Evolutionary conservation across 352 stramenopile species (phyloP), one percentile per base, ranked within the genome.

Genomic region (Globisporangium nagaii): DNA sequence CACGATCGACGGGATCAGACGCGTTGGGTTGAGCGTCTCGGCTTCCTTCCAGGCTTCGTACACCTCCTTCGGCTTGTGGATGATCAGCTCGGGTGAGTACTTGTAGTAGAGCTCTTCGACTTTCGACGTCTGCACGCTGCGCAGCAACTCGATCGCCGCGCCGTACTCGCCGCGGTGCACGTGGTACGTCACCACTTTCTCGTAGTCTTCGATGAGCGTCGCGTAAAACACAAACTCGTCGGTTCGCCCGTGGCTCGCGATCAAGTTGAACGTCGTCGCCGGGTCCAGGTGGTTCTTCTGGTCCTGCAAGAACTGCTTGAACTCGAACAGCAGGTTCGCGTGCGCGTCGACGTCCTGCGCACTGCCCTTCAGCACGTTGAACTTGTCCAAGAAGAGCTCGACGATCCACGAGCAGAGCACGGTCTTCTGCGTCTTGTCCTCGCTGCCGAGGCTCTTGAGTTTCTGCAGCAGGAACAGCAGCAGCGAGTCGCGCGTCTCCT

Each of bases 31-130:
- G 12, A 98, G 62, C 22, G 82, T 88, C 47, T 92, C 84, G 28
- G 85, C 86, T 42, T 95, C 89, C 32, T 90, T 88, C 90, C 90
- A 98, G 7, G 88, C 88, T 11, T 95, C 84, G 36, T 97, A 96
- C 41, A 95, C 86, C 55, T 96, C 83, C 53, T 89, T 90, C 1
- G 90, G 87, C 58, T 95, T 95, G 56, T 93, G 81, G 9, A 96
- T 83, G 55, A 97, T 97, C 30, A 98, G 70, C 45, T 96, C 85
- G 0, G 90, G 87, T 15, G 88, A 96, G 66, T 97, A 98, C 61
- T 97, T 97, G 78, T 98, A 97, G 66, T 95, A 96, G 8, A 98
- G 66, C 55, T 94, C 80, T 56, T 97, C 90, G 10, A 97, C 87
- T 52, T 96, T 96, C 27, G 88, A 86, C 34, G 90, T 94, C 46